These are phyloP conservation scores for Ochetophila trinervis DNA, from an alignment of 306 rosid genomes.

Conservation along the genomic window DNA sequence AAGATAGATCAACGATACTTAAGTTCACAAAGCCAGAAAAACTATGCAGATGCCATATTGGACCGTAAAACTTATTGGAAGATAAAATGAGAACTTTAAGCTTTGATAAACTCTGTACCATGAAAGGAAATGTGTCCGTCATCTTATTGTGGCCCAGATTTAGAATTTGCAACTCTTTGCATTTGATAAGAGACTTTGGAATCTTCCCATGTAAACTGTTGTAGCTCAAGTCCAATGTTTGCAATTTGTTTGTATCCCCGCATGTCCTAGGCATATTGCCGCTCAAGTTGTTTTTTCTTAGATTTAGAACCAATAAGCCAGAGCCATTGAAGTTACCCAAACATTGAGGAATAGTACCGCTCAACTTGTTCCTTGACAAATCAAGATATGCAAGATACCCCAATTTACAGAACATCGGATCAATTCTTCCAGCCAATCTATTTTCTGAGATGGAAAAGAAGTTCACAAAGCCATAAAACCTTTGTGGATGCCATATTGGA, in stretches of 20 bases:
- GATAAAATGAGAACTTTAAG: background rate
- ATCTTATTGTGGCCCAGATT: constrained; percentile 12
- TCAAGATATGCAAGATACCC: background rate
- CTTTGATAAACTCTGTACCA: background rate
- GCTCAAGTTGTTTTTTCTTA: too few species aligned
- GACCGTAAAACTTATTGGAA: background rate
- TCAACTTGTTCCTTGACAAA: background rate
- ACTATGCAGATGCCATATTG: background rate
- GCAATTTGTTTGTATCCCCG: too few species aligned
- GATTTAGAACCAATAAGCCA: too few species aligned
- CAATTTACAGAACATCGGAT: background rate
- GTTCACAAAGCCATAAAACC: too few species aligned
- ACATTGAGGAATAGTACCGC: background rate
- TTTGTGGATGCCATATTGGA: too few species aligned
- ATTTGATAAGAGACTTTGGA: constrained; percentile 2
- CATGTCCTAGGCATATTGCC: too few species aligned
- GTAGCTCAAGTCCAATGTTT: background rate
- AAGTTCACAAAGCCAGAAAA: background rate
- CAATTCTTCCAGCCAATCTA: background rate
- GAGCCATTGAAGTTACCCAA: too few species aligned
- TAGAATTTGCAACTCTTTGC: background rate
- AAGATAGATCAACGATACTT: background rate
- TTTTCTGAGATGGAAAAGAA: background rate
- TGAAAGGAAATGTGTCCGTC: background rate
- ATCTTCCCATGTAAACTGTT: constrained; percentile 6